Evolutionary conservation across 225 moss, liverwort and hornwort genomes (phyloP).

Genomic region (Polytrichum formosum): DNA sequence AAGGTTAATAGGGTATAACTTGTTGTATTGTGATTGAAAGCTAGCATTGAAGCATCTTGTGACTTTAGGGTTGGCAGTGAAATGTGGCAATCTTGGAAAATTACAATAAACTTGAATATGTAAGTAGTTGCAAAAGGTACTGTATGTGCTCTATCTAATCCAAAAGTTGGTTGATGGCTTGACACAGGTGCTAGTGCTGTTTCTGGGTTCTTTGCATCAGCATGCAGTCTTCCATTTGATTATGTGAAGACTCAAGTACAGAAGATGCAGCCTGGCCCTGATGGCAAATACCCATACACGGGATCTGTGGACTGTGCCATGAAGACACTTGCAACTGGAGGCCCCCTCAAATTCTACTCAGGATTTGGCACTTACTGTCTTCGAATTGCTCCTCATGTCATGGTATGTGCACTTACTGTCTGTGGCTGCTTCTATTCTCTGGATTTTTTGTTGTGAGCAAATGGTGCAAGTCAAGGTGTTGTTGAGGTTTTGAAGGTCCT

Average conservation of each 20-base stretch:
- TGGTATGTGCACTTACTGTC: conserved; percentile 25
- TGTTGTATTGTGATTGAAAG: too few species aligned
- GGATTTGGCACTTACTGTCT: conserved; percentile 96
- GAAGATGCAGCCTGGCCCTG: conserved; percentile 98
- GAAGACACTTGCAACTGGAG: conserved; percentile 56
- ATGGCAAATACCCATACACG: conserved; percentile 90
- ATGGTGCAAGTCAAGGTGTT: too few species aligned
- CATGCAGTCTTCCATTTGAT: conserved; percentile 95
- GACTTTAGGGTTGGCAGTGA: too few species aligned
- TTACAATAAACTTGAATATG: too few species aligned
- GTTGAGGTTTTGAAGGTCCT: too few species aligned
- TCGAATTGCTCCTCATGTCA: conserved; percentile 94
- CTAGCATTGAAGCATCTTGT: too few species aligned
- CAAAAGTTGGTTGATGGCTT: not conserved
- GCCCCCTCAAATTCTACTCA: conserved; percentile 84
- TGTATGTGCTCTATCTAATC: too few species aligned
- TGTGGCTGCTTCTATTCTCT: not conserved
- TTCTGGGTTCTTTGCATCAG: conserved; percentile 91
- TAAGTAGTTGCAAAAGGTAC: too few species aligned
- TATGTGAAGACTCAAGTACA: conserved; percentile 95
- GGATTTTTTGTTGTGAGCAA: not conserved
- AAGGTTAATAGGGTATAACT: too few species aligned
- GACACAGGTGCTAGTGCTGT: conserved; percentile 78
- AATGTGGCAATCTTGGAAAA: too few species aligned
- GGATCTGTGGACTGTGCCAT: conserved; percentile 83